Percentiles rank a stretch among this genome's conserved stretches.
Conservation (phyloP, 176 grass and related monocot species). For the sorghum (Sorghum bicolor) region DNA sequence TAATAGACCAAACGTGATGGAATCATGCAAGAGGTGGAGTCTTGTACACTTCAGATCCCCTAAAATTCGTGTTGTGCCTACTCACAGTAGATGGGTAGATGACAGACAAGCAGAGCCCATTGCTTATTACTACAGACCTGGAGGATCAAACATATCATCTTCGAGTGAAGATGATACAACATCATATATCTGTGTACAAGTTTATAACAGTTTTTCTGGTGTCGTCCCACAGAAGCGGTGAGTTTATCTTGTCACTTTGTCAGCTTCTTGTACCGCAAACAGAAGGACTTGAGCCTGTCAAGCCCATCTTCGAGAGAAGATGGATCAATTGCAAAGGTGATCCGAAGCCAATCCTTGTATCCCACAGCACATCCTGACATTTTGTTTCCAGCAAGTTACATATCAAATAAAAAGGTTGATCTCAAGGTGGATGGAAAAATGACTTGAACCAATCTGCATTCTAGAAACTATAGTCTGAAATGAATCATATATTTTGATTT, state of each 20-base stretch:
- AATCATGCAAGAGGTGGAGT: neutral
- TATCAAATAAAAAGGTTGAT: neutral
- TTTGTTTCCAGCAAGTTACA: neutral
- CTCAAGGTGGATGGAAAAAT: neutral
- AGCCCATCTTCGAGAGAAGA: slow-evolving; percentile 67
- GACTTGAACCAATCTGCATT: neutral
- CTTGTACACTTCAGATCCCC: neutral
- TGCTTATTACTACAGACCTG: neutral
- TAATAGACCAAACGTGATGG: neutral
- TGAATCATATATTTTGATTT: neutral
- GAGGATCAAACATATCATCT: slow-evolving; percentile 5
- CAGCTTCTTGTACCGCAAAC: slow-evolving; percentile 35
- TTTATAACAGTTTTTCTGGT: neutral
- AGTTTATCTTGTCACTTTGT: neutral
- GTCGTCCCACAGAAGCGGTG: neutral
- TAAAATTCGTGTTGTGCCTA: neutral
- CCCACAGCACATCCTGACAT: slow-evolving; percentile 45
- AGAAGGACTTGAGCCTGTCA: slow-evolving; percentile 55
- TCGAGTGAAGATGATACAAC: slow-evolving; percentile 22
- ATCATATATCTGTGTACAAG: neutral
- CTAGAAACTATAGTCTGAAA: neutral
- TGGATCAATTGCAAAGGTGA: slow-evolving; percentile 49
- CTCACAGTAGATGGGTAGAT: neutral
- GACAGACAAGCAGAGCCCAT: neutral
- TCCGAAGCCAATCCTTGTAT: slow-evolving; percentile 70